Conservation (phyloP, 1,284 basidiomycete genomes). For the Schizophyllum amplum region DNA sequence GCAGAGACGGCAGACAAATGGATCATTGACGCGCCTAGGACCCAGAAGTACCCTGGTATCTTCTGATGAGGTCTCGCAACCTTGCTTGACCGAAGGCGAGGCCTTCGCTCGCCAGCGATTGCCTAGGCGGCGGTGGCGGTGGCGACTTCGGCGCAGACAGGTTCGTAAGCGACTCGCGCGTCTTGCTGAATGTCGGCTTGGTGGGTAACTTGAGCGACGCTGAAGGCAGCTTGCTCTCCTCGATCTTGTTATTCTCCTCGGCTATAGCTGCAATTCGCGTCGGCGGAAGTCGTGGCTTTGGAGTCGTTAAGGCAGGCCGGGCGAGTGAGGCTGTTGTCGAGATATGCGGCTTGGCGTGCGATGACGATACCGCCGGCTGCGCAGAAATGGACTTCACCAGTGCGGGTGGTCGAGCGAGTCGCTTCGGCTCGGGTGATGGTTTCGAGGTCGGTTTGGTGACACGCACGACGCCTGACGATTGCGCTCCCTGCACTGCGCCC, state of each 20-base stretch:
- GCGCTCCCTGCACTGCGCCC: conserved; percentile 17
- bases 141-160: background rate
- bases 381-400: conserved; percentile 45
- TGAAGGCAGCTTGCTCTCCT: conserved; percentile 11
- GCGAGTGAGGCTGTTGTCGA: conserved; percentile 69
- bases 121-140: background rate
- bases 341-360: conserved; percentile 58
- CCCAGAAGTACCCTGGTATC: conserved; percentile 46
- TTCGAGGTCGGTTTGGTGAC: conserved; percentile 13
- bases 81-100: conserved; percentile 68
- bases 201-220: conserved; percentile 10
- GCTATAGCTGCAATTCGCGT: conserved; percentile 23
- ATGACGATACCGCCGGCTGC: conserved; percentile 59
- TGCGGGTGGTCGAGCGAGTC: conserved; percentile 16
- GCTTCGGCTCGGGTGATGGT: conserved; percentile 18
- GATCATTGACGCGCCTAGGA: no score
- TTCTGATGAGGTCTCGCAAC: conserved; percentile 69
- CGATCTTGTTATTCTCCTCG: conserved; percentile 18
- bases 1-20: no score
- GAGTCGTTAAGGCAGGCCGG: conserved; percentile 25
- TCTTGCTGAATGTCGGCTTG: background rate
- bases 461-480: conserved; percentile 8
- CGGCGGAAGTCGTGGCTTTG: conserved; percentile 13
- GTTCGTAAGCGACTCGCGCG: background rate
- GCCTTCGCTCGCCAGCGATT: conserved; percentile 22